Conservation (phyloP, 805 yeast genomes). For the Isabelozyma heimii region DNA sequence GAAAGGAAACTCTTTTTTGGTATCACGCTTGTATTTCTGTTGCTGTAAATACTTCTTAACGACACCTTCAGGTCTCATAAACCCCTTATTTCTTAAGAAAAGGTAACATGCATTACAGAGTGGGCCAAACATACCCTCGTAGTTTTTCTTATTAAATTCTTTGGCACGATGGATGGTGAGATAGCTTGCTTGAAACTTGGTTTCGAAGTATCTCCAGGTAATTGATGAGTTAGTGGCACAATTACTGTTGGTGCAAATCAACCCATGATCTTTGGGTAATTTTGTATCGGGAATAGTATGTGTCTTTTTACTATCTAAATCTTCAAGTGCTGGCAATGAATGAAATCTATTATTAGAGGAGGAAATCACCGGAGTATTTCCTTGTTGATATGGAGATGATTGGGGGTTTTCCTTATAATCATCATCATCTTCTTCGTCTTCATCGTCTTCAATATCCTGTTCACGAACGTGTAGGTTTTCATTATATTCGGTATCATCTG, state of each 20-base stretch:
- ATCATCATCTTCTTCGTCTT: slow-evolving; percentile 24
- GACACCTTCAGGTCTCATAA: slow-evolving; percentile 45
- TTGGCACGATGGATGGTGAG: slow-evolving; percentile 36
- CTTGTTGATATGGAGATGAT: slow-evolving; percentile 40
- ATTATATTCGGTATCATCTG: slow-evolving; percentile 32
- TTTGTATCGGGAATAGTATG: slow-evolving; percentile 39
- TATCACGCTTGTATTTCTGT: slow-evolving; percentile 38
- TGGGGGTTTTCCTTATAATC: slow-evolving; percentile 23
- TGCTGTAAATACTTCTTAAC: slow-evolving; percentile 45
- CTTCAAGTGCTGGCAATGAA: slow-evolving; percentile 43
- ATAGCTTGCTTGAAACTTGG: slow-evolving; percentile 35
- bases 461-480: slow-evolving; percentile 11
- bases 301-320: slow-evolving; percentile 41
- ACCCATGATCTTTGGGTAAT: slow-evolving; percentile 38
- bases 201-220: slow-evolving; percentile 45
- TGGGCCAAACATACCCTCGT: slow-evolving; percentile 48
- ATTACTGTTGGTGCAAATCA: slow-evolving; percentile 38
- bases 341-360: slow-evolving; percentile 24
- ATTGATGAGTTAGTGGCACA: slow-evolving; percentile 38
- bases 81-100: slow-evolving; percentile 40
- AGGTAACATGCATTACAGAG: slow-evolving; percentile 46
- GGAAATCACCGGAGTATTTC: slow-evolving; percentile 34
- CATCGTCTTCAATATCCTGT: slow-evolving; percentile 17
- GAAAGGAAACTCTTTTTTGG: slow-evolving; percentile 18
- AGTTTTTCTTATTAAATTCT: slow-evolving; percentile 36